Evolutionary conservation across 2,329 filamentous ascomycete species (phyloP).

Genomic region (Tolypocladium sp.): DNA sequence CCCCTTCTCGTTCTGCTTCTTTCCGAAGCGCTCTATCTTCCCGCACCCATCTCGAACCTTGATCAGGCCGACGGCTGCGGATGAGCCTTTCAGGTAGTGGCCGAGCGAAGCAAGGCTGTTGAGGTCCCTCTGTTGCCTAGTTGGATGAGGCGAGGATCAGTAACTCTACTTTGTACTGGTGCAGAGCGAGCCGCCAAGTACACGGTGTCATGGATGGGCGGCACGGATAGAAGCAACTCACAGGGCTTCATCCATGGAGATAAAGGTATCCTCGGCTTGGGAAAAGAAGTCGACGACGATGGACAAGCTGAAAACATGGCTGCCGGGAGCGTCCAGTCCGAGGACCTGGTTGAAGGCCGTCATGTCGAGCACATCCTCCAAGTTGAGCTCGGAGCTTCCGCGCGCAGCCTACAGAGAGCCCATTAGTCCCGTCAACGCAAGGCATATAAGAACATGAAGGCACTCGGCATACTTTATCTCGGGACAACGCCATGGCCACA

Average conservation of each 20-base stretch:
- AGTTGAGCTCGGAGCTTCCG: conserved; percentile 33
- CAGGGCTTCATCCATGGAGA: conserved; percentile 74
- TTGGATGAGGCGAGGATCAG: conserved; percentile 1
- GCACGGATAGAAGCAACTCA: conserved; percentile 38
- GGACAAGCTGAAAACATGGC: conserved; percentile 77
- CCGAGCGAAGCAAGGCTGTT: conserved; percentile 71
- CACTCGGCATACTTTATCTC: too few species aligned
- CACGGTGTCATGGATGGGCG: neutral
- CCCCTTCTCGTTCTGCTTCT: conserved; percentile 71
- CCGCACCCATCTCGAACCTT: conserved; percentile 92
- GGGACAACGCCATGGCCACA: neutral
- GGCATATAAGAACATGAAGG: too few species aligned
- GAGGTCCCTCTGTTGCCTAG: conserved; percentile 60
- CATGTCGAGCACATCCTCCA: conserved; percentile 69
- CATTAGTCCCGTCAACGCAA: too few species aligned
- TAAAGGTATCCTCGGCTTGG: conserved; percentile 80
- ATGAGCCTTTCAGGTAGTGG: conserved; percentile 96
- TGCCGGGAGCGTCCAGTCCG: conserved; percentile 91
- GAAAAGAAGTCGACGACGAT: conserved; percentile 91
- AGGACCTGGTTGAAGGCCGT: conserved; percentile 88
- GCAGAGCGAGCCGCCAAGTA: too few species aligned
- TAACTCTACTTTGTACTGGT: too few species aligned
- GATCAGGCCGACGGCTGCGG: conserved; percentile 81
- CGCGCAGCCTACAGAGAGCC: neutral
- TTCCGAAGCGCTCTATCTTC: conserved; percentile 90